phyloP scores from a whole-genome alignment of 2,329 filamentous ascomycete genomes.

The Diaporthe sp. region DNA sequence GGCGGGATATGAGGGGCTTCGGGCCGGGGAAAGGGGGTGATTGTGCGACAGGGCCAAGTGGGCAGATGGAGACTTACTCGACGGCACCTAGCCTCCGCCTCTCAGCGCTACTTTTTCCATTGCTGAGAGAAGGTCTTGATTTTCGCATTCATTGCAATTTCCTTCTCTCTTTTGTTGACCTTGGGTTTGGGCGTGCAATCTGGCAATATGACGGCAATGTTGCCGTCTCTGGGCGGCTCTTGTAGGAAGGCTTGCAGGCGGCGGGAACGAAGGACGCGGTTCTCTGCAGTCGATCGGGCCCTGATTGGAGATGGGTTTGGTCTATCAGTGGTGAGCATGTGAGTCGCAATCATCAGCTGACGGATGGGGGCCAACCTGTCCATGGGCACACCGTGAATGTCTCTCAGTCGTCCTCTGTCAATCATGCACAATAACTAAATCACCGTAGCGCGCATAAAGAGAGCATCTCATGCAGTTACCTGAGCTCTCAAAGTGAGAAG shows the following conservation, averaged over 20 bases:
- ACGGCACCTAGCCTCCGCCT: background rate
- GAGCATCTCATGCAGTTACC: background rate
- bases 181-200: background rate
- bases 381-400: background rate
- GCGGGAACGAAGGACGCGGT: background rate
- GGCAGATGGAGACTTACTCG: background rate
- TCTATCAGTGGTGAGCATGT: background rate
- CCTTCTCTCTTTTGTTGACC: background rate
- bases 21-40: too few relatives aligned
- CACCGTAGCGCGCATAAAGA: too few relatives aligned
- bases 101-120: background rate
- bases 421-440: background rate
- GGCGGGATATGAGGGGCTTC: background rate
- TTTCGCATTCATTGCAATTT: background rate
- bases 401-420: background rate
- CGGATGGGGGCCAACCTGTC: background rate
- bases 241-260: background rate
- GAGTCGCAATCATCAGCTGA: too few relatives aligned
- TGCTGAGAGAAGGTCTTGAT: background rate
- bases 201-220: background rate
- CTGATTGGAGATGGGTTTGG: background rate
- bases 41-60: background rate
- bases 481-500: too few relatives aligned
- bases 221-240: constrained; percentile 7
- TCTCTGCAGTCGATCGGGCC: background rate